Evolutionary conservation across 805 yeast species (phyloP).

Genomic region (Hanseniaspora mollemarum): DNA sequence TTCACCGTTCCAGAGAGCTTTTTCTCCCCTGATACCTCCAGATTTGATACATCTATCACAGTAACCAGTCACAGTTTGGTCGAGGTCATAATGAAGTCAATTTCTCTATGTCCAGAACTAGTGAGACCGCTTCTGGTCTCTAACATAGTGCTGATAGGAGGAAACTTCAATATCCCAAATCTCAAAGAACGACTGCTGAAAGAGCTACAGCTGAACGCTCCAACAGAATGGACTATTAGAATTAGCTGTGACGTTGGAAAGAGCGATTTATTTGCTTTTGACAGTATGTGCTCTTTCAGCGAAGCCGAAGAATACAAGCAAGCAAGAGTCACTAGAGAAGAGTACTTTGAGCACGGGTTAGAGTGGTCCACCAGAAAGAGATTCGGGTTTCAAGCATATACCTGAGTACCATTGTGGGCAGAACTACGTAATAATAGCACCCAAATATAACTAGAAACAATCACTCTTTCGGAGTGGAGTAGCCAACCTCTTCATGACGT

Average conservation of each 20-base stretch:
- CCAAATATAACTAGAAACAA: too few species aligned
- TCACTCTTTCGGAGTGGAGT: too few species aligned
- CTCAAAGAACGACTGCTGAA: conserved; percentile 47
- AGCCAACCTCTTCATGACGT: too few species aligned
- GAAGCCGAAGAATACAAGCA: conserved; percentile 33
- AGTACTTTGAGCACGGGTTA: conserved; percentile 74
- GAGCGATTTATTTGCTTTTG: conserved; percentile 45
- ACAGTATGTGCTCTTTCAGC: conserved; percentile 42
- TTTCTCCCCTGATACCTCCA: conserved; percentile 75
- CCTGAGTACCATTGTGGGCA: background rate
- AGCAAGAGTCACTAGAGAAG: conserved; percentile 59
- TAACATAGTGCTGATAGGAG: conserved; percentile 75
- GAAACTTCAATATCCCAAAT: conserved; percentile 61
- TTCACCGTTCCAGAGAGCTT: conserved; percentile 78
- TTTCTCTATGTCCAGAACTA: conserved; percentile 61
- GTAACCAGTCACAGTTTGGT: conserved; percentile 66
- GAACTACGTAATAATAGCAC: too few species aligned
- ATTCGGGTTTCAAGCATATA: conserved; percentile 32
- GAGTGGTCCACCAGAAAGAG: conserved; percentile 36
- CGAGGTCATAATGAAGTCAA: conserved; percentile 54
- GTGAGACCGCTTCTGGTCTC: conserved; percentile 64
- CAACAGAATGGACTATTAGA: conserved; percentile 57
- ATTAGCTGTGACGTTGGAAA: conserved; percentile 30
- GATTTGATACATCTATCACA: conserved; percentile 30
- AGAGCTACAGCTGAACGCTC: conserved; percentile 57